phyloP scores from a whole-genome alignment of 225 moss, liverwort and hornwort genomes.

The Thuidium tamariscinum region DNA sequence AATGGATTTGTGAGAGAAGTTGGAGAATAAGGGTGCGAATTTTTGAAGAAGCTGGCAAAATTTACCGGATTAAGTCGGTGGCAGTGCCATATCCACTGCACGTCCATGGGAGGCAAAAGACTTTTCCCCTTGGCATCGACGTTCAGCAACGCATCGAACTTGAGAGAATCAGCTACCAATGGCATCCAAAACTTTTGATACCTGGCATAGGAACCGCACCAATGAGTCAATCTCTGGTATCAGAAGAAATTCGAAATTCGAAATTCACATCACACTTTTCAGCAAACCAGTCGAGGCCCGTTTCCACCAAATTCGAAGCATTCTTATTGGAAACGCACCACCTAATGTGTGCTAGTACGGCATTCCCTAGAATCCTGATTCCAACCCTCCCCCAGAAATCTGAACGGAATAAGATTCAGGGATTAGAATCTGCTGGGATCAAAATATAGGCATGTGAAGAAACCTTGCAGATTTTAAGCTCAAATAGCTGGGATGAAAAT shows the following conservation, averaged over 20 bases:
- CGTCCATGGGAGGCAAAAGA: conserved; percentile 69
- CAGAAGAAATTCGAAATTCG: neutral
- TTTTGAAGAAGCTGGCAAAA: neutral
- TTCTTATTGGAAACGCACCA: too few species aligned
- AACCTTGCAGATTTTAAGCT: neutral
- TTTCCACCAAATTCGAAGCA: neutral
- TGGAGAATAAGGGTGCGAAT: neutral
- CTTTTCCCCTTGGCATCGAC: conserved; percentile 29
- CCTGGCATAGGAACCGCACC: neutral
- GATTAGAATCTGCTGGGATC: neutral
- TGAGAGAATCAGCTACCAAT: conserved; percentile 39
- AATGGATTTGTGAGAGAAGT: neutral
- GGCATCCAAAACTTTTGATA: conserved; percentile 81
- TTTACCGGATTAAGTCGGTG: conserved; percentile 74
- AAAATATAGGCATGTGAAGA: neutral
- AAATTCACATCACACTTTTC: neutral
- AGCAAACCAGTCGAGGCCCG: too few species aligned
- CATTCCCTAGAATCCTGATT: neutral
- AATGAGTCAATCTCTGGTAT: neutral
- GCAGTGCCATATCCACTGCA: conserved; percentile 92
- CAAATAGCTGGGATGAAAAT: neutral
- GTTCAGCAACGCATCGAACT: conserved; percentile 23
- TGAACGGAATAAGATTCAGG: neutral
- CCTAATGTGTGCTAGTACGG: neutral
- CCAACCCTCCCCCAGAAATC: neutral